A percentile compares a stretch with the other conserved stretches of the same genome.
phyloP scores from a whole-genome alignment of 2,329 filamentous ascomycete species.

The Pseudocercospora cruenta region DNA sequence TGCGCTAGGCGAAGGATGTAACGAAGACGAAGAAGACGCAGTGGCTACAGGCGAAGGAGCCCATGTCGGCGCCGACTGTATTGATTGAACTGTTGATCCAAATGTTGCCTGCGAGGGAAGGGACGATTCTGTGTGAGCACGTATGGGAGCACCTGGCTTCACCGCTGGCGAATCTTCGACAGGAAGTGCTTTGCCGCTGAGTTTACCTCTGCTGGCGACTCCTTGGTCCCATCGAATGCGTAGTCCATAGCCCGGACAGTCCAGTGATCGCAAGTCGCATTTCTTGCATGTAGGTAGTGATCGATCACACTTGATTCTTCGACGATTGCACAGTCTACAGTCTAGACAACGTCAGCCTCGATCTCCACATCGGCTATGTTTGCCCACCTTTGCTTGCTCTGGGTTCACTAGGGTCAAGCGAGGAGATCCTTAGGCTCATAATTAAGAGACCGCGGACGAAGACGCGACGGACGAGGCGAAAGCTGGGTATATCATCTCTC shows the following conservation, averaged over 20 bases:
- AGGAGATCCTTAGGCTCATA: constrained; percentile 19
- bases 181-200: constrained; percentile 17
- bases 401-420: constrained; percentile 18
- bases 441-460: background rate
- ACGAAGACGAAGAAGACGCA: background rate
- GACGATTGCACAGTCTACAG: constrained; percentile 18
- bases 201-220: constrained; percentile 12
- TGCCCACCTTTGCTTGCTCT: constrained; percentile 14
- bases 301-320: constrained; percentile 18
- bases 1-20: background rate
- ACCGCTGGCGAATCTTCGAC: background rate
- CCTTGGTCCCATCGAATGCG: constrained; percentile 20
- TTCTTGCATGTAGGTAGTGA: constrained; percentile 19
- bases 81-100: too few species aligned
- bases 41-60: constrained; percentile 1
- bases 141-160: background rate
- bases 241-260: constrained; percentile 17
- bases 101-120: background rate
- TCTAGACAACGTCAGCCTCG: constrained; percentile 1
- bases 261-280: constrained; percentile 13
- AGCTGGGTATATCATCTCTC: background rate
- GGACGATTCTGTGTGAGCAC: background rate
- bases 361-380: background rate
- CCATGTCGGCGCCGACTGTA: constrained; percentile 1
- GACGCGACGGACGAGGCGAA: background rate